Conservation (phyloP, 805 yeast species). For the Dipodascus albidus region DNA sequence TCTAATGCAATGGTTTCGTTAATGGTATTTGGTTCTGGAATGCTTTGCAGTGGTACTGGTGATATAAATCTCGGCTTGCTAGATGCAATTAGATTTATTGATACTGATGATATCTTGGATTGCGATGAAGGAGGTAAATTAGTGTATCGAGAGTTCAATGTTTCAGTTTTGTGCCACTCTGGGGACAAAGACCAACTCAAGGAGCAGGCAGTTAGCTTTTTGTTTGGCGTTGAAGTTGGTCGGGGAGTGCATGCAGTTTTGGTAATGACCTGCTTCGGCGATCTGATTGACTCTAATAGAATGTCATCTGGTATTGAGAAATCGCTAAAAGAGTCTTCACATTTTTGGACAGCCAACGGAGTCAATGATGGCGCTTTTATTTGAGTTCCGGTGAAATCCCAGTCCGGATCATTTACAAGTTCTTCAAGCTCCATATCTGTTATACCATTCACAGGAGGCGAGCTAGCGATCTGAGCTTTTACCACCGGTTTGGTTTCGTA, state of each 20-base stretch:
- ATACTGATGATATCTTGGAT: neutral
- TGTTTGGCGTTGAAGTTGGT: neutral
- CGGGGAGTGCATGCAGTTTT: neutral
- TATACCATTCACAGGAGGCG: neutral
- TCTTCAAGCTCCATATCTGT: neutral
- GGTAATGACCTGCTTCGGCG: neutral
- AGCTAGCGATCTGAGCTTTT: neutral
- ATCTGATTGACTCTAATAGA: neutral
- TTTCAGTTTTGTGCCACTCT: constrained; percentile 9
- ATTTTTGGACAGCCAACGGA: too few relatives aligned
- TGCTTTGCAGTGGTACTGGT: neutral
- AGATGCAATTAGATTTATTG: neutral
- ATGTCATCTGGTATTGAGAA: neutral
- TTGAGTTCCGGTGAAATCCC: neutral
- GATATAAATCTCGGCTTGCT: too few relatives aligned
- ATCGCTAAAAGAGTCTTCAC: neutral
- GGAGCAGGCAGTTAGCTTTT: neutral
- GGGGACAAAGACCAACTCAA: constrained; percentile 15
- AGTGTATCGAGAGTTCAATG: constrained; percentile 3
- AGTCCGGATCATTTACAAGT: neutral
- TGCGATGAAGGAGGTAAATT: neutral
- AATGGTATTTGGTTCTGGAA: neutral
- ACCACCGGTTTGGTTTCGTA: neutral
- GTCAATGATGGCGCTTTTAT: neutral
- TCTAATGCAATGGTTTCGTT: neutral